A percentile compares a stretch with the other conserved stretches of the same genome.
Evolutionary conservation across 129 eudicot genomes (phyloP).

Genomic region (Cynara cardunculus): DNA sequence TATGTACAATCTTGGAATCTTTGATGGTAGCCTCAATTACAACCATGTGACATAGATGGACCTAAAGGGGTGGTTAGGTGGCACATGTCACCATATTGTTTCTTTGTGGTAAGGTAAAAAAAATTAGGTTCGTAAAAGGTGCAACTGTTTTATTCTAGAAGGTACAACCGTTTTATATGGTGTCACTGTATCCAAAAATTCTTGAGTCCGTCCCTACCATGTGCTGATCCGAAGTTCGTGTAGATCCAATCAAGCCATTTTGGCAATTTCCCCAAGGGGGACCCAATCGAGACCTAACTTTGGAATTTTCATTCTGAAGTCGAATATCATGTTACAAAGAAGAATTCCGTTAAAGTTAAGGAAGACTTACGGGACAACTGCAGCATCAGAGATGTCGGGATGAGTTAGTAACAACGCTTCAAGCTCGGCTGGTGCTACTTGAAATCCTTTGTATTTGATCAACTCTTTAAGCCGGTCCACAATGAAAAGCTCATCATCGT

Average conservation of each 20-base stretch:
- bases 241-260: conserved; percentile 24
- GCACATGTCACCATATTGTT: no score
- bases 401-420: conserved; percentile 75
- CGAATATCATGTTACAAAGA: not conserved
- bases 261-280: not conserved
- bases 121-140: no score
- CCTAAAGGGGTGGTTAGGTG: no score
- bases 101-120: no score
- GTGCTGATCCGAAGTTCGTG: conserved; percentile 26
- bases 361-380: conserved; percentile 79
- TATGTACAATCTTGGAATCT: conserved; percentile 7
- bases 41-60: no score
- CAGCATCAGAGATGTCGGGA: conserved; percentile 71
- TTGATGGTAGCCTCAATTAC: conserved; percentile 24
- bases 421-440: conserved; percentile 97
- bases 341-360: not conserved
- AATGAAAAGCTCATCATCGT: conserved; percentile 87
- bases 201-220: no score
- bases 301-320: conserved; percentile 6
- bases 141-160: no score
- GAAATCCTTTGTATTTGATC: conserved; percentile 96
- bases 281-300: conserved; percentile 1
- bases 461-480: conserved; percentile 88
- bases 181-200: no score
- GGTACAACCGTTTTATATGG: no score